Percentiles rank a stretch among this genome's conserved stretches.
Evolutionary conservation across 306 rosid species (phyloP).

Genomic region (Ormosia emarginata): DNA sequence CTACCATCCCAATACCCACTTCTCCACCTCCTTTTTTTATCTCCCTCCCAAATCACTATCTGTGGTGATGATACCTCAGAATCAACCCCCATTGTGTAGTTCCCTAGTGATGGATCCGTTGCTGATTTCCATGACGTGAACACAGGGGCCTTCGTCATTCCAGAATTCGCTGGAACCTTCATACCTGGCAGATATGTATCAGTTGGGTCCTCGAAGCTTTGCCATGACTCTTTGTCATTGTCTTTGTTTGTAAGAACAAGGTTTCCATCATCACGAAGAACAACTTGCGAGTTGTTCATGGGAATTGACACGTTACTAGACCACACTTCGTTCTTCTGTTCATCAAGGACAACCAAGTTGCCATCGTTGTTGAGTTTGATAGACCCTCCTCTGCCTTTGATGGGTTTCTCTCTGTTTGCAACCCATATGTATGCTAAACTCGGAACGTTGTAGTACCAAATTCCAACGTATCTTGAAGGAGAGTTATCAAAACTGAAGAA

Average conservation of each 20-base stretch:
- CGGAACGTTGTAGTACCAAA: slow-evolving; percentile 45
- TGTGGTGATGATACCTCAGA: slow-evolving; percentile 46
- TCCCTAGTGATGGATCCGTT: slow-evolving; percentile 51
- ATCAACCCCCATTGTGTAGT: slow-evolving; percentile 47
- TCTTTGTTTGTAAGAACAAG: slow-evolving; percentile 30
- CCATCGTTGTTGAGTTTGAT: slow-evolving; percentile 38
- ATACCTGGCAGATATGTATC: slow-evolving; percentile 67
- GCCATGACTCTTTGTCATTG: slow-evolving; percentile 24
- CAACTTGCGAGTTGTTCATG: slow-evolving; percentile 17
- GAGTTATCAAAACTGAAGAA: slow-evolving; percentile 53
- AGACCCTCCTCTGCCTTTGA: slow-evolving; percentile 34
- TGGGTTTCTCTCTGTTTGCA: slow-evolving; percentile 54
- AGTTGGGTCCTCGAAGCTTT: slow-evolving; percentile 51
- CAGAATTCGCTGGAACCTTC: slow-evolving; percentile 25
- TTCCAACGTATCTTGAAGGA: slow-evolving; percentile 50
- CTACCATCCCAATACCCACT: slow-evolving; percentile 66
- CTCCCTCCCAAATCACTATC: slow-evolving; percentile 55
- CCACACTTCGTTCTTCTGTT: slow-evolving; percentile 36
- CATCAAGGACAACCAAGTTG: slow-evolving; percentile 40
- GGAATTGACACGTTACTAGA: slow-evolving; percentile 28
- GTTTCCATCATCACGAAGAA: slow-evolving; percentile 33
- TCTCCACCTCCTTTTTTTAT: slow-evolving; percentile 49
- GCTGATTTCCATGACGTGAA: slow-evolving; percentile 64
- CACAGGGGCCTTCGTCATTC: slow-evolving; percentile 9
- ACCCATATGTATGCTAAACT: slow-evolving; percentile 40